Evolutionary conservation across 2,329 filamentous ascomycete species (phyloP).

Genomic region (Neofusicoccum kwambonambiense): DNA sequence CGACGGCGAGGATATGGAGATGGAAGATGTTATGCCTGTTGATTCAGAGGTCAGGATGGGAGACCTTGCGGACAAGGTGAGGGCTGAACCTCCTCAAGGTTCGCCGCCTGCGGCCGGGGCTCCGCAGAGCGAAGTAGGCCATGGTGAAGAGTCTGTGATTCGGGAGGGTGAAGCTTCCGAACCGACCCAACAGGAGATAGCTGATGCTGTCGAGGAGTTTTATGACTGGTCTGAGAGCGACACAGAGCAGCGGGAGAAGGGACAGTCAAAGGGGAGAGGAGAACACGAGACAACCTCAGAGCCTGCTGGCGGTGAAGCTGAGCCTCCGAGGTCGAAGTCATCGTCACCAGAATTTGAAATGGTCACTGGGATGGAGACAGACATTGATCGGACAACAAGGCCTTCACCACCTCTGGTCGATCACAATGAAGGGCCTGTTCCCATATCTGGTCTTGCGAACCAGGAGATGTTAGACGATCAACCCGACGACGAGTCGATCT

Average conservation of each 20-base stretch:
- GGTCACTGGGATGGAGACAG: constrained; percentile 28
- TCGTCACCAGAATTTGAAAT: constrained; percentile 54
- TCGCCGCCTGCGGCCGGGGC: not conserved
- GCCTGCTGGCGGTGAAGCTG: constrained; percentile 21
- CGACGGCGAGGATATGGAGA: constrained; percentile 45
- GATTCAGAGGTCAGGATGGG: constrained; percentile 39
- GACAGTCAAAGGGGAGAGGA: not conserved
- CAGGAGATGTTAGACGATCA: constrained; percentile 24
- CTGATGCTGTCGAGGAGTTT: not conserved
- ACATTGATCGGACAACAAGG: constrained; percentile 20
- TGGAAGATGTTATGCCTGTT: constrained; percentile 34
- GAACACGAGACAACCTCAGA: not conserved
- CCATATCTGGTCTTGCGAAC: constrained; percentile 32
- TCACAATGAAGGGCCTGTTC: constrained; percentile 30
- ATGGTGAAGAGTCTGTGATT: not conserved
- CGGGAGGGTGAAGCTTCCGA: not conserved
- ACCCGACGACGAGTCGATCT: constrained; percentile 36
- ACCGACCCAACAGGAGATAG: not conserved
- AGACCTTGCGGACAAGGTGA: constrained; percentile 45
- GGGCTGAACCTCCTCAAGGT: constrained; percentile 40
- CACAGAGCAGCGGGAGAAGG: constrained; percentile 9
- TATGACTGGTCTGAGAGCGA: constrained; percentile 55
- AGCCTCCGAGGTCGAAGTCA: constrained; percentile 34
- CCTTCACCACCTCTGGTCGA: constrained; percentile 19
- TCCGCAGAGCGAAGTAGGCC: not conserved